A percentile compares a stretch with the other conserved stretches of the same genome.
Conservation (phyloP, 2,329 filamentous ascomycete genomes). For the Apiospora arundinis region DNA sequence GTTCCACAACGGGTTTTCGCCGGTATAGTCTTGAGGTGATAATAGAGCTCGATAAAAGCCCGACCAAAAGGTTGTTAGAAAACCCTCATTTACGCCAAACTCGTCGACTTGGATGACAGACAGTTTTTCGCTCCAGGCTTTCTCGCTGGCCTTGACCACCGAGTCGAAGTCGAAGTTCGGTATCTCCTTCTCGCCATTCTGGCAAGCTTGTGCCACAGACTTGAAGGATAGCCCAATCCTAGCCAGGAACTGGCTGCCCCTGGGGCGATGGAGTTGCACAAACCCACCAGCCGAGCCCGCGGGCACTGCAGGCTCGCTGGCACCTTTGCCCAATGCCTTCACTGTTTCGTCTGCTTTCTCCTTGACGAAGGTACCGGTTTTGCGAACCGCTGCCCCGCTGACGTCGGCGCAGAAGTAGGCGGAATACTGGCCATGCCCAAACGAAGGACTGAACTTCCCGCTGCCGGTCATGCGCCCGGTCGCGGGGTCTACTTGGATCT, state of each 20-base stretch:
- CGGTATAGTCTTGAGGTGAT: constrained; percentile 77
- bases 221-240: constrained; percentile 79
- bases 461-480: constrained; percentile 64
- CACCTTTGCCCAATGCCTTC: constrained; percentile 36
- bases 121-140: constrained; percentile 69
- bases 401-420: constrained; percentile 69
- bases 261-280: constrained; percentile 61
- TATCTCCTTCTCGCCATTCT: constrained; percentile 72
- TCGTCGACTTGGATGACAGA: constrained; percentile 63
- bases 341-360: constrained; percentile 46
- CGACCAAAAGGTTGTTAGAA: constrained; percentile 74
- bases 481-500: constrained; percentile 55
- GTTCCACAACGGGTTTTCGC: constrained; percentile 75
- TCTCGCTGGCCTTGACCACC: constrained; percentile 59
- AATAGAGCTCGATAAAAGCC: constrained; percentile 73
- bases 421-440: constrained; percentile 63
- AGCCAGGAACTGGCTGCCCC: constrained; percentile 60
- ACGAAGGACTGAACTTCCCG: constrained; percentile 64
- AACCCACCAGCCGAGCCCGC: constrained; percentile 61
- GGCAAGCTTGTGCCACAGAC: constrained; percentile 69
- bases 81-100: constrained; percentile 57
- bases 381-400: constrained; percentile 56
- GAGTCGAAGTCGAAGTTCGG: constrained; percentile 67
- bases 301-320: constrained; percentile 35
- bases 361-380: constrained; percentile 63